These are phyloP conservation scores for Neonectria magnoliae DNA, from an alignment of 2,329 filamentous ascomycete genomes.

Conservation along the genomic window DNA sequence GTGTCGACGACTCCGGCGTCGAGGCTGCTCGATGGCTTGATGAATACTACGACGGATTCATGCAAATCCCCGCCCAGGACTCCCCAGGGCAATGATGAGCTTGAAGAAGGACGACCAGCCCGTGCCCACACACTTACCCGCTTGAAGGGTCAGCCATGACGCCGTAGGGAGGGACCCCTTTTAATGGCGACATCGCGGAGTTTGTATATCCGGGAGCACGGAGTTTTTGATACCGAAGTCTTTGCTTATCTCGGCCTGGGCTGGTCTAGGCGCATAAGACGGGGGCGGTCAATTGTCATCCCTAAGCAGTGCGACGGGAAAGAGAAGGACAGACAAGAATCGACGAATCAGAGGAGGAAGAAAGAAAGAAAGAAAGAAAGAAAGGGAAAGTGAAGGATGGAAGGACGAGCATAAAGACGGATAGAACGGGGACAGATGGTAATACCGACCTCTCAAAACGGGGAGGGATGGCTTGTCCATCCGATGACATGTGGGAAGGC, in stretches of 20 bases:
- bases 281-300: constrained; percentile 23
- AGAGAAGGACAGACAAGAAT: constrained; percentile 20
- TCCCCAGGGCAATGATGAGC: constrained; percentile 20
- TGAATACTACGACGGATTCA: constrained; percentile 63
- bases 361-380: constrained; percentile 12
- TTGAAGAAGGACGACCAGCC: constrained; percentile 35
- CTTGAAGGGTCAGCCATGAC: constrained; percentile 25
- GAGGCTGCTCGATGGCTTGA: constrained; percentile 66
- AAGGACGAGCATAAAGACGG: constrained; percentile 3
- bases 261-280: constrained; percentile 20
- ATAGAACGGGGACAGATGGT: constrained; percentile 31
- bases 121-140: constrained; percentile 23
- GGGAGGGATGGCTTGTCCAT: constrained; percentile 17
- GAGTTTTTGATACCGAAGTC: constrained; percentile 36
- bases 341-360: neutral
- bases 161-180: constrained; percentile 21
- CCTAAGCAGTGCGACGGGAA: constrained; percentile 12
- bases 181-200: constrained; percentile 30
- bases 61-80: constrained; percentile 57
- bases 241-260: constrained; percentile 25
- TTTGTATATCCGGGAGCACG: constrained; percentile 38
- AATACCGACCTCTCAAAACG: constrained; percentile 24
- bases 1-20: constrained; percentile 60
- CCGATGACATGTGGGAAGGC: constrained; percentile 29
- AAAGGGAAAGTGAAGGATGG: constrained; percentile 11